These are phyloP conservation scores for Gloeostereum incarnatum DNA, from an alignment of 768 basidiomycete genomes.

Conservation along the genomic window DNA sequence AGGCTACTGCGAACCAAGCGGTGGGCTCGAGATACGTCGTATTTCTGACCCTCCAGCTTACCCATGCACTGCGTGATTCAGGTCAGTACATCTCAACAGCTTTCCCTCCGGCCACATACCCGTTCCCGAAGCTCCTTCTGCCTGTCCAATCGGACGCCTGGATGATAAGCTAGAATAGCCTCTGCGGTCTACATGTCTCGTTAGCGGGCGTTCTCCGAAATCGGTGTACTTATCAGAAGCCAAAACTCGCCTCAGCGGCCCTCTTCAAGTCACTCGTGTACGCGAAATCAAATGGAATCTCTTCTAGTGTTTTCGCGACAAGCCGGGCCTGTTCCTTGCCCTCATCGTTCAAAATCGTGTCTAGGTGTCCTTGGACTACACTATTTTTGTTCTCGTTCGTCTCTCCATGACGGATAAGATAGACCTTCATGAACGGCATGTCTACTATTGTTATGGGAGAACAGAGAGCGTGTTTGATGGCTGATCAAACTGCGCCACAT, in stretches of 20 bases:
- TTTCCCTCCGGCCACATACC: slow-evolving; percentile 26
- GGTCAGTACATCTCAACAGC: slow-evolving; percentile 1
- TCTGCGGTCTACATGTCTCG: slow-evolving; percentile 48
- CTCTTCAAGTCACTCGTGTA: slow-evolving; percentile 67
- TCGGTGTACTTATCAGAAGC: too few species aligned
- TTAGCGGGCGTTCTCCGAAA: too few species aligned
- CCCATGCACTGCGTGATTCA: slow-evolving; percentile 42
- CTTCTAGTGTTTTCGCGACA: slow-evolving; percentile 44
- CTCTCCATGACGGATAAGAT: slow-evolving; percentile 73
- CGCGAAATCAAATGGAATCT: slow-evolving; percentile 46
- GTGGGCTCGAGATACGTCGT: slow-evolving; percentile 10
- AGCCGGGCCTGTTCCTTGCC: slow-evolving; percentile 52
- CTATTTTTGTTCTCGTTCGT: slow-evolving; percentile 55
- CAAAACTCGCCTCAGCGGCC: slow-evolving; percentile 47
- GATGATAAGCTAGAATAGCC: slow-evolving; percentile 47
- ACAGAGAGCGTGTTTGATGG: too few species aligned
- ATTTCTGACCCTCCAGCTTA: slow-evolving; percentile 41
- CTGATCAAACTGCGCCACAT: too few species aligned
- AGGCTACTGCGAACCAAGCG: slow-evolving; percentile 3
- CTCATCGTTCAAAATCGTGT: slow-evolving; percentile 53
- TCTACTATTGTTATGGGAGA: too few species aligned
- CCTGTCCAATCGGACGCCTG: slow-evolving; percentile 29
- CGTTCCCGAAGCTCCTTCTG: slow-evolving; percentile 52
- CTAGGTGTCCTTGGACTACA: slow-evolving; percentile 70
- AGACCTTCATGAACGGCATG: too few species aligned